phyloP scores from a whole-genome alignment of 768 basidiomycete species.

The Phaeotremella fagi region DNA sequence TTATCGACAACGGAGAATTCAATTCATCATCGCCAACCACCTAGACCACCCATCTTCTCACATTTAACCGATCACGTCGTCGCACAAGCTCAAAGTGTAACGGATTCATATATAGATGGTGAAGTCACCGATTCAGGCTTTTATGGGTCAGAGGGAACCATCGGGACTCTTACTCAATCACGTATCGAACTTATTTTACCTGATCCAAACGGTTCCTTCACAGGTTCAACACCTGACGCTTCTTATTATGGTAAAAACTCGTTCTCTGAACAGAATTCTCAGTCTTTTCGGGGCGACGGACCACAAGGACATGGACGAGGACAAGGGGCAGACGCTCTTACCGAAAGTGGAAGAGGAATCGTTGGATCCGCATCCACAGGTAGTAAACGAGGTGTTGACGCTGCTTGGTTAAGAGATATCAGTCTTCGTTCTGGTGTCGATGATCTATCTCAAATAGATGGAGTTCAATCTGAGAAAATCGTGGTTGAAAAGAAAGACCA shows the following conservation, averaged over 20 bases:
- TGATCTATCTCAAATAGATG: background rate
- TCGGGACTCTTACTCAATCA: constrained; percentile 8
- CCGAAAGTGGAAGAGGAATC: constrained; percentile 7
- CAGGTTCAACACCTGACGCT: constrained; percentile 11
- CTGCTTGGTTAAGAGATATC: background rate
- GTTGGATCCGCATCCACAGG: background rate
- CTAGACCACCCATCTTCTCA: background rate
- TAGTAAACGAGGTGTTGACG: background rate
- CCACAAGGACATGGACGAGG: background rate
- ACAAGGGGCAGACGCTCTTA: background rate
- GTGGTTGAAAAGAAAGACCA: no score
- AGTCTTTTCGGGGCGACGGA: background rate
- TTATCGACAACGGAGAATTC: background rate
- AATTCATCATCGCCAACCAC: background rate
- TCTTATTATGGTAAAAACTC: constrained; percentile 4
- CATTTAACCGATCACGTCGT: constrained; percentile 3
- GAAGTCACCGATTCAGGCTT: constrained; percentile 9
- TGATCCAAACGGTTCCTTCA: constrained; percentile 7
- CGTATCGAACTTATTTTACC: constrained; percentile 18
- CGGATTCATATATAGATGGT: constrained; percentile 13
- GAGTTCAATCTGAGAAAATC: no score
- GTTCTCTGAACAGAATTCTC: constrained; percentile 1
- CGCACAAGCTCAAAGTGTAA: no score
- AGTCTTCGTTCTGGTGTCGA: background rate
- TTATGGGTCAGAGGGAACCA: constrained; percentile 9